Evolutionary conservation across 495 filamentous ascomycete species (phyloP), one percentile per base, ranked within the genome.

Genomic region (Penicillium malachiteum): DNA sequence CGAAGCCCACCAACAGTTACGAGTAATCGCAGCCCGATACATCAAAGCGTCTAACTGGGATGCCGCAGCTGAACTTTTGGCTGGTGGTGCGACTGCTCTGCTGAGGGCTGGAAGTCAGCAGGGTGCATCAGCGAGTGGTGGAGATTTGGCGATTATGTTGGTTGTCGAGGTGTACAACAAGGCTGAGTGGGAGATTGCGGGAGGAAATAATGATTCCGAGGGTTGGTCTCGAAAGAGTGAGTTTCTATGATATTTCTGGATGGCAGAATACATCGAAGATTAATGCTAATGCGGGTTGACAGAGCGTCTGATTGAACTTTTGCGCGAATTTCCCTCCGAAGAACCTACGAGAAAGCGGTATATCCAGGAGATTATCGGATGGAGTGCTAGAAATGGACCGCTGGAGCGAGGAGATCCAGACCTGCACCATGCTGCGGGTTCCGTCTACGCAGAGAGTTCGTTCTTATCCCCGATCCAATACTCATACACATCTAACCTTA

Each of bases 1-100:
- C 76, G 94, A 98, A 81, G 94, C 94, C 50, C 91, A 96, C 71
- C 94, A 98, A 71, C 95, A 98, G 77, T 87, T 96, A 54, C 89
- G 94, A 35, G 90, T 96, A 32, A 91, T 97, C 60, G 90, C 92
- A 34, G 88, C 89, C 45, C 91, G 94, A 31, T 96, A 99, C 70
- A 82, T 90, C 62, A 97, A 97, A 71, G 78, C 85, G 26, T 74
- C 79, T 39, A 91, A 94, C 81, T 96, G 86, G 76, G 71, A 80
- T 66, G 85, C 90, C 4, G 95, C 94, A 14, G 84, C 92, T 66
- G 89, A 96, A 55, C 86, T 97, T 59, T 77, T 99, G 52, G 87
- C 84, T 68, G 86, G 84, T 52, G 94, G 95, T 58, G 90, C 94
- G 2, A 83, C 87, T 57, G 85, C 90, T 30, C 81, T 99, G 26